Percentiles rank a stretch among this genome's conserved stretches.
These are phyloP conservation scores for Umbelopsis sp. DNA, from an alignment of 371 early-diverging fungal genomes.

Conservation along the genomic window DNA sequence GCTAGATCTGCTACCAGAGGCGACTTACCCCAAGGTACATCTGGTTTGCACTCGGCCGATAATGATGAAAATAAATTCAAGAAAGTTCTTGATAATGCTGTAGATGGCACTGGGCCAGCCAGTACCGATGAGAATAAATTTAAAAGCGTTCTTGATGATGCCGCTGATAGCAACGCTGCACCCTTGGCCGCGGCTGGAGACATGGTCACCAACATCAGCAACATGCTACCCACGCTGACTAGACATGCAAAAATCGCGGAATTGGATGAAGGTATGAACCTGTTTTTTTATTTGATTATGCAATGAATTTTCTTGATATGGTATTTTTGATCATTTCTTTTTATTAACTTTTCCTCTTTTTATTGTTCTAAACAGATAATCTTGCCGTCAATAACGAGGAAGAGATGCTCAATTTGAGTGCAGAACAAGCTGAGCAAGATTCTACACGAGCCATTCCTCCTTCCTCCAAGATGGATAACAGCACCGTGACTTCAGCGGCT, in stretches of 20 bases:
- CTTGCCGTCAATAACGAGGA: background rate
- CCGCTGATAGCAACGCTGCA: background rate
- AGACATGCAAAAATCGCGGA: background rate
- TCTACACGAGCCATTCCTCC: slow-evolving; percentile 1
- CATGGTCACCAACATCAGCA: background rate
- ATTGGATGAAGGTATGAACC: background rate
- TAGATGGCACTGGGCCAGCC: background rate
- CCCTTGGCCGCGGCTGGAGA: background rate
- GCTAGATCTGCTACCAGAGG: background rate
- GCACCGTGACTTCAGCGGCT: background rate
- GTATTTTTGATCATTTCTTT: too few relatives aligned
- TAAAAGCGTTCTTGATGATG: background rate
- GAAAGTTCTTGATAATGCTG: background rate
- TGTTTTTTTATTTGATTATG: too few relatives aligned
- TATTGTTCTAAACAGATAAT: background rate
- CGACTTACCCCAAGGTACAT: too few relatives aligned
- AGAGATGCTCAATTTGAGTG: background rate
- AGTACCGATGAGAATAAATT: background rate
- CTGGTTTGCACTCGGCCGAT: too few relatives aligned
- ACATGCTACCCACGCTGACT: background rate
- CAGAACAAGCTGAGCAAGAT: background rate
- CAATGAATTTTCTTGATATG: too few relatives aligned
- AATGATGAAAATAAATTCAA: slow-evolving; percentile 10
- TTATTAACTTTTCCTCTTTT: background rate
- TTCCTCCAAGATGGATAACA: background rate